Evolutionary conservation across 495 filamentous ascomycete genomes (phyloP).

Genomic region (Penicillium pulvis): DNA sequence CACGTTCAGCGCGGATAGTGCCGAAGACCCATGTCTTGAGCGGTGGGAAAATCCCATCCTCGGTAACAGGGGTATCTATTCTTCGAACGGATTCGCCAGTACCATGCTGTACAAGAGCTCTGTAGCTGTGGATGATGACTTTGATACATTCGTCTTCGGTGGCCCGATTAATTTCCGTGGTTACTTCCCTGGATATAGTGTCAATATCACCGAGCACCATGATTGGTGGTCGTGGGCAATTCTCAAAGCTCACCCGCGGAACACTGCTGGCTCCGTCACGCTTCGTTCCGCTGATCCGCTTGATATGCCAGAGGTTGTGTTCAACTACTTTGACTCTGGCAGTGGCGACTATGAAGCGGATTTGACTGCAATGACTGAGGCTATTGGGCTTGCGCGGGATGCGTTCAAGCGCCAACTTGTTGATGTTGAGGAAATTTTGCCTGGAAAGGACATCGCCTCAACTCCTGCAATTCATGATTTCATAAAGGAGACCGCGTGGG

Average conservation of each 20-base stretch:
- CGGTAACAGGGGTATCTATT: constrained; percentile 50
- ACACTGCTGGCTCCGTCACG: constrained; percentile 52
- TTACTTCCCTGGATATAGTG: constrained; percentile 39
- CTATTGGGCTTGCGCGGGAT: constrained; percentile 44
- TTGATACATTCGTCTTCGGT: constrained; percentile 56
- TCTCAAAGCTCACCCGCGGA: constrained; percentile 56
- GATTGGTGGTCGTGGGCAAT: constrained; percentile 52
- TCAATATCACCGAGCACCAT: constrained; percentile 28
- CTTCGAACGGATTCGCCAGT: constrained; percentile 48
- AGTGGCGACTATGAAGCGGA: constrained; percentile 38
- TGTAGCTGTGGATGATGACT: constrained; percentile 37
- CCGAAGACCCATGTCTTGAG: constrained; percentile 50
- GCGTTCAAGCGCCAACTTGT: constrained; percentile 35
- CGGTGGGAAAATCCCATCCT: constrained; percentile 41
- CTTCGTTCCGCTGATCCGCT: constrained; percentile 54
- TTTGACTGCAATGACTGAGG: constrained; percentile 51
- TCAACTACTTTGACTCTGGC: constrained; percentile 56
- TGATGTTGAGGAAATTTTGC: constrained; percentile 45
- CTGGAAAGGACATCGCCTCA: constrained; percentile 41
- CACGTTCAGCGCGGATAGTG: constrained; percentile 36
- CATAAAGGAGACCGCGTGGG: constrained; percentile 56
- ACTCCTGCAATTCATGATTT: constrained; percentile 49
- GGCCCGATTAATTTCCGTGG: constrained; percentile 52
- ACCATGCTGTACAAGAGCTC: constrained; percentile 49
- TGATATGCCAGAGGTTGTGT: constrained; percentile 56